Base-by-base conservation (phyloP, 2,329 filamentous ascomycete genomes). In the Penicillium sp. region DNA sequence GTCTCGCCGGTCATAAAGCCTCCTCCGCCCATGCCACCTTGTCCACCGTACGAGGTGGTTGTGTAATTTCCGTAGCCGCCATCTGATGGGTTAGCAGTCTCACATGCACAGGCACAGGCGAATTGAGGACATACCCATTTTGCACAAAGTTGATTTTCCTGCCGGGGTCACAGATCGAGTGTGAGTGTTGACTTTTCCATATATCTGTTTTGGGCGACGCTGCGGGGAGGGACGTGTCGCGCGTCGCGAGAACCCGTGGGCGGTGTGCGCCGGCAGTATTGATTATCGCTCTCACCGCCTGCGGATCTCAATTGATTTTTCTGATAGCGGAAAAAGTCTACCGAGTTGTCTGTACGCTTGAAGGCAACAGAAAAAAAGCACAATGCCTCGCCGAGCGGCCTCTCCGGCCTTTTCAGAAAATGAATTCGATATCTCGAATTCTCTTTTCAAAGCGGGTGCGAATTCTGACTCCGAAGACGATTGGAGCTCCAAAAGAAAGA, bases 381-480 rank as follows among this genome's bases (percentile, higher is more conserved):
- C 49, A 35, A 96, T 95, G 90, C 81, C 82, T 75, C 80, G 80
- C 70, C 86, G 90, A 58, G 85, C 84, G 67, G 81, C 82, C 57
- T 97, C 94, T 45, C 94, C 93, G 59, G 85, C 91, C 49, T 80
- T 83, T 58, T 97, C 93, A 50, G 93, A 97, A 75, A 89, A 87
- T 63, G 94, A 96, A 69, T 85, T 95, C 67, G 94, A 99, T 68
- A 97, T 99, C 53, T 85, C 91, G 20, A 86, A 82, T 60, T 87
- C 88, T 2, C 79, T 97, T 11, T 88, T 93, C 66, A 82, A 85
- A 53, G 77, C 80, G 61, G 81, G 81, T 60, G 47, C 57, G 3
- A 43, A 38, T 24, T 59, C 52, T 33, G 77, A 77, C 52, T 77
- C 75, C 58, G 77, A 77, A 50, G 68, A 76, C 55, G 76, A 73